These are phyloP conservation scores for Helicocarpus griseus DNA, from an alignment of 2,329 filamentous ascomycete species.

Conservation along the genomic window DNA sequence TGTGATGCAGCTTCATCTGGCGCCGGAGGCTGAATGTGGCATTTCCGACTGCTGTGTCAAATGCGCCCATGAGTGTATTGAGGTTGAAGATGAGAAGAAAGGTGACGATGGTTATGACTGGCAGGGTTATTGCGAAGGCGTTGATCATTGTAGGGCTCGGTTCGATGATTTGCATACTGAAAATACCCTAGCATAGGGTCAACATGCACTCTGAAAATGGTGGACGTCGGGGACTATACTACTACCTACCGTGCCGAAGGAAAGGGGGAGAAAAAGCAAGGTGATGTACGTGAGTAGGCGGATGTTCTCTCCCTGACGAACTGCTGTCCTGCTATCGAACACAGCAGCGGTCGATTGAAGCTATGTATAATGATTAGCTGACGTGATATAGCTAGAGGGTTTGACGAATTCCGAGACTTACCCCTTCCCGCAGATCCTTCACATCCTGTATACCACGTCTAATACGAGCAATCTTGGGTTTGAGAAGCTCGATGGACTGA, in stretches of 20 bases:
- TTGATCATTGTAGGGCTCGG: conserved; percentile 1
- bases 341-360: conserved; percentile 11
- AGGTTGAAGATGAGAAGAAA: conserved; percentile 8
- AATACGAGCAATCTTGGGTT: conserved; percentile 5
- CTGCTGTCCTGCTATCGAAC: conserved; percentile 14
- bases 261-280: conserved; percentile 14
- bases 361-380: neutral
- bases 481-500: conserved; percentile 5
- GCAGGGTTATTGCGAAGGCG: conserved; percentile 7
- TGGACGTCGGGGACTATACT: neutral
- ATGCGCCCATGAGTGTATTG: conserved; percentile 4
- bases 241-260: conserved; percentile 11
- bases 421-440: conserved; percentile 6
- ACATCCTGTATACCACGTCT: conserved; percentile 6
- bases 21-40: conserved; percentile 1
- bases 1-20: conserved; percentile 6
- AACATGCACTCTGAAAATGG: neutral
- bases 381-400: neutral
- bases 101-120: conserved; percentile 6
- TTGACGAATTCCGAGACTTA: neutral
- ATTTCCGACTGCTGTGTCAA: conserved; percentile 2
- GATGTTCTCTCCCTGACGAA: conserved; percentile 16
- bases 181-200: conserved; percentile 2
- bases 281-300: conserved; percentile 15
- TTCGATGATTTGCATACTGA: conserved; percentile 7